Evolutionary conservation across 2,329 filamentous ascomycete genomes (phyloP).

Genomic region (Atkinsonella texensis): DNA sequence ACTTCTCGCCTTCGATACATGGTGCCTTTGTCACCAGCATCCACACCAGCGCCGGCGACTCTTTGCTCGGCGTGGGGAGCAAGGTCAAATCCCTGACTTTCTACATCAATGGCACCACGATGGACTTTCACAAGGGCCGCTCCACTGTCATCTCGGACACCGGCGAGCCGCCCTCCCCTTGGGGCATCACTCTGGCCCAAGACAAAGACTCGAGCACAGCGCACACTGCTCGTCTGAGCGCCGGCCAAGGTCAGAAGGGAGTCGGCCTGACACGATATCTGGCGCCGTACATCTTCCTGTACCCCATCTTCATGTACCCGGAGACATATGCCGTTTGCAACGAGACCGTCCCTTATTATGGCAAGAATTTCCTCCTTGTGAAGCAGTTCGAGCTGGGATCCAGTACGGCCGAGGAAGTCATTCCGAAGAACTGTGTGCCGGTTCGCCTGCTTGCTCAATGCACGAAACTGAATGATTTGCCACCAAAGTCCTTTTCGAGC

Average conservation of each 20-base stretch:
- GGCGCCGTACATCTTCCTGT: constrained; percentile 15
- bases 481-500: constrained; percentile 22
- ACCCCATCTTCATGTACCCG: constrained; percentile 11
- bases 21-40: constrained; percentile 27
- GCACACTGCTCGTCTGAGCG: not conserved
- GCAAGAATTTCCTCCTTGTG: constrained; percentile 24
- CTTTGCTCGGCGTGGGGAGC: constrained; percentile 23
- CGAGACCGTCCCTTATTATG: constrained; percentile 29
- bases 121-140: constrained; percentile 16
- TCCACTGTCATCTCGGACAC: constrained; percentile 2
- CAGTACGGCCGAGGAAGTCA: constrained; percentile 4
- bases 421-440: constrained; percentile 28
- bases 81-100: constrained; percentile 23
- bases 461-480: constrained; percentile 22
- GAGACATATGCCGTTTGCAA: constrained; percentile 31
- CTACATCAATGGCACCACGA: constrained; percentile 36
- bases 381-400: constrained; percentile 20
- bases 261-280: constrained; percentile 19
- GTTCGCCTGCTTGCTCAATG: constrained; percentile 34
- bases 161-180: constrained; percentile 12
- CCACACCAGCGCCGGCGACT: constrained; percentile 30
- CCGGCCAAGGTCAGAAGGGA: constrained; percentile 10
- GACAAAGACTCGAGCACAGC: not conserved
- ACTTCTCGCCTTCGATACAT: constrained; percentile 30
- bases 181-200: not conserved